Conservation (phyloP, 2,329 filamentous ascomycete species). For the Ophiosphaerella narmari region DNA sequence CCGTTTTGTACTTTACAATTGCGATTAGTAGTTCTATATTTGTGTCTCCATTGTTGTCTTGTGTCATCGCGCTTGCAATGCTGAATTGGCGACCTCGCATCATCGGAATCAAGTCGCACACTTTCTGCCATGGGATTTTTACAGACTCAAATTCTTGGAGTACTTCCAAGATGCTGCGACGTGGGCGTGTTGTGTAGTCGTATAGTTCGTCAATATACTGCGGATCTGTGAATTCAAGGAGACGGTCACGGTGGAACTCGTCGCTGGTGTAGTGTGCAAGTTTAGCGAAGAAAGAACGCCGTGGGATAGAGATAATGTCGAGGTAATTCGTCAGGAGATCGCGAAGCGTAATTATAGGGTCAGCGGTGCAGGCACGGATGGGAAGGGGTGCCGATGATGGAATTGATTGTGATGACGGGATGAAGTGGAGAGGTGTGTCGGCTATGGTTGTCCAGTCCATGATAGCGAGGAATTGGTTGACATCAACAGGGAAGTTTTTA, state of each 20-base stretch:
- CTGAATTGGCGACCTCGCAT: conserved; percentile 93
- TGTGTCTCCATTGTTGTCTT: conserved; percentile 42
- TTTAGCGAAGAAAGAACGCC: conserved; percentile 80
- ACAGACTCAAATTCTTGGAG: conserved; percentile 88
- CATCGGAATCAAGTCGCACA: conserved; percentile 74
- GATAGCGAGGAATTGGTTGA: conserved; percentile 74
- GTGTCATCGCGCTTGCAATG: conserved; percentile 70
- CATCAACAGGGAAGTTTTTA: conserved; percentile 83
- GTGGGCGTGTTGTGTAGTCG: conserved; percentile 90
- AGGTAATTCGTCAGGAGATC: conserved; percentile 79
- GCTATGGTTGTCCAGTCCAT: conserved; percentile 80
- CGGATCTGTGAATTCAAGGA: conserved; percentile 81
- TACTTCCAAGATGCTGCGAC: conserved; percentile 88
- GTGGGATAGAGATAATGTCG: conserved; percentile 88
- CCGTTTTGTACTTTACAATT: conserved; percentile 87
- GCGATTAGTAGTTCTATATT: conserved; percentile 77
- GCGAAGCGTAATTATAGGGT: conserved; percentile 65
- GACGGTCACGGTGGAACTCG: conserved; percentile 74
- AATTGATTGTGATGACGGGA: conserved; percentile 36
- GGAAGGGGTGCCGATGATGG: conserved; percentile 46
- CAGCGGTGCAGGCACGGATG: conserved; percentile 45
- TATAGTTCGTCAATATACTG: conserved; percentile 88
- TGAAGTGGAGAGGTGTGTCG: conserved; percentile 67
- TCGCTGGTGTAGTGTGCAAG: conserved; percentile 77
- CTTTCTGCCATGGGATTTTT: conserved; percentile 75